Percentiles rank a stretch among this genome's conserved stretches.
phyloP scores from a whole-genome alignment of 768 basidiomycete species.

The Podaxis mareebaensis region DNA sequence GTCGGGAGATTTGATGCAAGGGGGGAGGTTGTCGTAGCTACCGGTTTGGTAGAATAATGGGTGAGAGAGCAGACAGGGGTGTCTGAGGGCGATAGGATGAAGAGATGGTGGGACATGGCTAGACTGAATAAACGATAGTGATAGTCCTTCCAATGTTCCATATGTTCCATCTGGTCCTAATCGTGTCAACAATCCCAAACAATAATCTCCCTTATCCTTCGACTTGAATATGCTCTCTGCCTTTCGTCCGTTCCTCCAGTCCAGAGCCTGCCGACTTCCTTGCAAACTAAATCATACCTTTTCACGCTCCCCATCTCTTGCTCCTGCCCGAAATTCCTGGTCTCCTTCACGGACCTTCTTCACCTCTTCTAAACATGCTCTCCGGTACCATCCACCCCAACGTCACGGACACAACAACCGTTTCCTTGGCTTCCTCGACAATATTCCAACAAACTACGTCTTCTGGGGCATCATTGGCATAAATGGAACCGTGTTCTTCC shows the following conservation, averaged over 20 bases:
- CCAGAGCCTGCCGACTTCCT: neutral
- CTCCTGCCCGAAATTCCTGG: neutral
- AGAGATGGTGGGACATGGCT: constrained; percentile 84
- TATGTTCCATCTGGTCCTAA: neutral
- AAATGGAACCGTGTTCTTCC: constrained; percentile 61
- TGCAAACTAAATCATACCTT: neutral
- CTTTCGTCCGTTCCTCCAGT: constrained; percentile 13
- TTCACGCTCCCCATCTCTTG: neutral
- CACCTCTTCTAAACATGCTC: constrained; percentile 20
- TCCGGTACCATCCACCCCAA: constrained; percentile 23
- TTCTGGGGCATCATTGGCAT: constrained; percentile 65
- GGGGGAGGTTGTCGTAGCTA: constrained; percentile 57
- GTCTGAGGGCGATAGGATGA: constrained; percentile 83
- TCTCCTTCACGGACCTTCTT: constrained; percentile 19
- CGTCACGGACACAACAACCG: constrained; percentile 2
- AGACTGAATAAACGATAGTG: neutral
- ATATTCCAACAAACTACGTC: constrained; percentile 51
- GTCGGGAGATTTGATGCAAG: constrained; percentile 82
- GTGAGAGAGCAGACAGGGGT: constrained; percentile 84
- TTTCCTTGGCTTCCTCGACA: constrained; percentile 45
- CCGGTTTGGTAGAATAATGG: constrained; percentile 78
- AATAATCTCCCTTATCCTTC: neutral
- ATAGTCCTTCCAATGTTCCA: neutral
- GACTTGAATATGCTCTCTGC: constrained; percentile 8
- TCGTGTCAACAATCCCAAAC: constrained; percentile 16